Evolutionary conservation across 805 yeast species (phyloP), one percentile per base, ranked within the genome.

Genomic region (Ogataea degrootiae): DNA sequence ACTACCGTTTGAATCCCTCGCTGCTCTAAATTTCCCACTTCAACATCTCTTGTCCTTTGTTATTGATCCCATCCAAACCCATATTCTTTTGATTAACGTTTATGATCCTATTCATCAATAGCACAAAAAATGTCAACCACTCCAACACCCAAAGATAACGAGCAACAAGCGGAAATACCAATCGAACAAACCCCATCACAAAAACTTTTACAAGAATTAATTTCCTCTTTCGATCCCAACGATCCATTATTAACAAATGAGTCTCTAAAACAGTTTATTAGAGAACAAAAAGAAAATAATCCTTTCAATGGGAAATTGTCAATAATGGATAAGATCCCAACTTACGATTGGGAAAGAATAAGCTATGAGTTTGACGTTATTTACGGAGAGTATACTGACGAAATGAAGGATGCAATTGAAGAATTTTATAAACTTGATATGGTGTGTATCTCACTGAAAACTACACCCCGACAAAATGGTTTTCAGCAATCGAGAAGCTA

Each of bases 301-400:
- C n/a, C 4, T 9, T 17, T 35, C 9, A 17, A 35, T 19, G 33
- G 38, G 17, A 37, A 37, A 16, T 39, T 44, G 40, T 51, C 50
- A 14, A 39, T 43, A 4, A 35, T 49, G 14, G 52, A 50, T 34
- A 35, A 35, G 19, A 41, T 63, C 2, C 56, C 62, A 8, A 31
- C 50, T 6, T 61, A 55, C 19, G 44, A 64, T 36, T 63, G 65
- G 68, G 57, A 54, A 2, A 40, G 44, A 15, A 37, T 63, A 8
- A 51, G 61, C 0, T 36, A 35, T 11, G 55, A 58, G 1, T 62
- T 59, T 47, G 60, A 57, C 34, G 31, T 37, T 15, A 53, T 62
- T 21, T 57, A 59, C 31, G 48, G 45, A 34, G 50, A 52, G 1
- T 64, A 59, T 43, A 46, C 53, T 1, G 45, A 50, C 9, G 63